These are phyloP conservation scores for Verruconis gallopava DNA, from an alignment of 2,329 filamentous ascomycete species.

Conservation along the genomic window DNA sequence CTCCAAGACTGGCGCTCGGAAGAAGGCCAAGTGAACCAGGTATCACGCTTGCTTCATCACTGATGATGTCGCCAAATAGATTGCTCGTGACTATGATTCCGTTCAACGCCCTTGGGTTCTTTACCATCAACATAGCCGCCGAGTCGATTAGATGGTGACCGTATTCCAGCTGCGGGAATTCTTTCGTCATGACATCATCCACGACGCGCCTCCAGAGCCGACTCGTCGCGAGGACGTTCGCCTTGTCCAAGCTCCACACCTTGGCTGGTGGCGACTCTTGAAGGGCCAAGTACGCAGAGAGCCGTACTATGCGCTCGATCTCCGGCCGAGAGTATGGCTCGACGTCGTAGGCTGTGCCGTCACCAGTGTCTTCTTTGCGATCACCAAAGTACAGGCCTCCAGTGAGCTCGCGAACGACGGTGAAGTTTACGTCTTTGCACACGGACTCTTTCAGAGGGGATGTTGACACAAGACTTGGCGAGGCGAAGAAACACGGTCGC, in stretches of 20 bases:
- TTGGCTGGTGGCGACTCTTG: slow-evolving; percentile 61
- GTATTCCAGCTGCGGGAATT: slow-evolving; percentile 77
- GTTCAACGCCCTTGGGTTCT: slow-evolving; percentile 78
- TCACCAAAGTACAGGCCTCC: slow-evolving; percentile 95
- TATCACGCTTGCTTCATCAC: slow-evolving; percentile 88
- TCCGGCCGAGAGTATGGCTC: slow-evolving; percentile 76
- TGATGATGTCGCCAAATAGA: slow-evolving; percentile 91
- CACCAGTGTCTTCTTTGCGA: slow-evolving; percentile 65
- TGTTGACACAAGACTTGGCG: slow-evolving; percentile 66
- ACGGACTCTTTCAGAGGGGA: slow-evolving; percentile 80
- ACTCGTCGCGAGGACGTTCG: slow-evolving; percentile 85
- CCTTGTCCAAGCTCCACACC: slow-evolving; percentile 87
- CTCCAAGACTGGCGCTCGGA: slow-evolving; percentile 75
- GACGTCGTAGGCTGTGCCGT: slow-evolving; percentile 65
- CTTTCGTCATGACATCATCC: slow-evolving; percentile 68
- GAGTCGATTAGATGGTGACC: slow-evolving; percentile 89
- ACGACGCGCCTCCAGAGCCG: slow-evolving; percentile 83
- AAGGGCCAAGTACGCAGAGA: slow-evolving; percentile 70
- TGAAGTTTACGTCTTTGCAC: slow-evolving; percentile 80
- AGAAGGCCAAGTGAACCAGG: slow-evolving; percentile 79
- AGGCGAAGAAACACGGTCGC: slow-evolving; percentile 89
- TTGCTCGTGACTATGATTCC: slow-evolving; percentile 89
- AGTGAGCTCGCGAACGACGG: slow-evolving; percentile 83
- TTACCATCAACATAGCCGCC: slow-evolving; percentile 96
- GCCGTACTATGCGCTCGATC: slow-evolving; percentile 74